Conservation (phyloP, 2,329 filamentous ascomycete genomes). For the Fusarium proliferatum region DNA sequence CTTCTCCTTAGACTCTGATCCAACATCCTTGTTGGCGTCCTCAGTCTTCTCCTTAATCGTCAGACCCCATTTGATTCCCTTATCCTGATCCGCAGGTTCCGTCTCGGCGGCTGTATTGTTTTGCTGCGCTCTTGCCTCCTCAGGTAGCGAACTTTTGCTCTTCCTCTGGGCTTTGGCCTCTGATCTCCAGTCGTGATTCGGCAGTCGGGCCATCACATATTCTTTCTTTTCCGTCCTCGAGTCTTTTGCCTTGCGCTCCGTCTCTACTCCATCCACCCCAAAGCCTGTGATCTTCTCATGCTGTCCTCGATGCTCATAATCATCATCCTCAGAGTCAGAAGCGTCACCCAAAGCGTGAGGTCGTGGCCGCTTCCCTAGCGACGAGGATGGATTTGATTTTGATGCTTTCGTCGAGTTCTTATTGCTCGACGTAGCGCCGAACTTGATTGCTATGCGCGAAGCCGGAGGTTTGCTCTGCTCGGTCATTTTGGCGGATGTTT, state of each 20-base stretch:
- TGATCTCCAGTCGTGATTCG: slow-evolving; percentile 72
- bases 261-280: slow-evolving; percentile 56
- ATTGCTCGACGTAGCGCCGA: slow-evolving; percentile 50
- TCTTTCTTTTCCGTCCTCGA: slow-evolving; percentile 48
- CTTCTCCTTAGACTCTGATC: slow-evolving; percentile 11
- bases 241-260: slow-evolving; percentile 51
- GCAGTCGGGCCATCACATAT: slow-evolving; percentile 67
- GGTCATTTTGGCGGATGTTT: slow-evolving; percentile 27
- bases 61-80: slow-evolving; percentile 67
- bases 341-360: slow-evolving; percentile 55
- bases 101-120: slow-evolving; percentile 47
- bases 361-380: slow-evolving; percentile 62
- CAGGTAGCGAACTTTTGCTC: slow-evolving; percentile 68
- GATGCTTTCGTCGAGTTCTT: slow-evolving; percentile 45
- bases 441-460: slow-evolving; percentile 61
- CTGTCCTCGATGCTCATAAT: slow-evolving; percentile 44
- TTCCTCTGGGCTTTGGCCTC: slow-evolving; percentile 60
- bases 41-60: slow-evolving; percentile 61
- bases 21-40: slow-evolving; percentile 60
- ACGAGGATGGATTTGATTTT: slow-evolving; percentile 53
- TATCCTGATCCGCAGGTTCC: slow-evolving; percentile 58
- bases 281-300: slow-evolving; percentile 64
- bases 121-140: slow-evolving; percentile 61
- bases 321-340: slow-evolving; percentile 57
- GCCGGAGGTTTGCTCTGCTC: slow-evolving; percentile 45